Evolutionary conservation across 2,329 filamentous ascomycete genomes (phyloP), one percentile per base, ranked within the genome.

Genomic region (Claviceps purpurea): DNA sequence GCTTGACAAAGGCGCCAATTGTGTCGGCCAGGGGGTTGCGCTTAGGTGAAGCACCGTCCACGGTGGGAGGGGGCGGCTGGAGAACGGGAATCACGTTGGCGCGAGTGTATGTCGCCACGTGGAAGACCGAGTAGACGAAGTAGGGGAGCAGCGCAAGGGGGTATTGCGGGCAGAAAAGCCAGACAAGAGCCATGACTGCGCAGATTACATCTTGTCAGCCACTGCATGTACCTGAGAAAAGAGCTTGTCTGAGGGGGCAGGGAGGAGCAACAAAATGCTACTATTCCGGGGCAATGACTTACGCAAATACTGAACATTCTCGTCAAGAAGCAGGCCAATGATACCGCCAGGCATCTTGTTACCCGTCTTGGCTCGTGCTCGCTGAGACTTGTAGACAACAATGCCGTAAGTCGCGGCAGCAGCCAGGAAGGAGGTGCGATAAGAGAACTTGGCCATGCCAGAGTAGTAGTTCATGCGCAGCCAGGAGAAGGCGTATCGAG

Each of bases 281-380:
- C 14, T 34, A 5, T 34, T 10, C 10, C 11, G n/a, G 5, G 16
- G 26, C 18, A 5, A 14, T 37, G 26, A 59, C 89, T 67, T 78
- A 97, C 93, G 76, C 56, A 98, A 78, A 68, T 98, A 98, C 71
- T 97, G 93, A 50, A 98, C 88, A 70, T 98, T 98, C 78, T 98
- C 93, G 67, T 98, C 93, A 13, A 81, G 76, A 52, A 85, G 74
- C 58, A 95, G 73, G 56, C 82, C 78, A 54, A 91, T 51, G 48
- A 77, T 68, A 54, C 85, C 80, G 50, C 67, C 65, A 41, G 70
- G 80, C 61, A 82, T 69, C 66, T 74, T 82, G 56, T 75, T 81
- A 57, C 85, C 84, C 49, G 82, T 76, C 77, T 88, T 86, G 61
- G 86, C 78, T 59, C 89, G 85, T 61, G 90, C 88, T 59, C 90